Evolutionary conservation across 768 basidiomycete genomes (phyloP).

Genomic region (Suillus discolor): DNA sequence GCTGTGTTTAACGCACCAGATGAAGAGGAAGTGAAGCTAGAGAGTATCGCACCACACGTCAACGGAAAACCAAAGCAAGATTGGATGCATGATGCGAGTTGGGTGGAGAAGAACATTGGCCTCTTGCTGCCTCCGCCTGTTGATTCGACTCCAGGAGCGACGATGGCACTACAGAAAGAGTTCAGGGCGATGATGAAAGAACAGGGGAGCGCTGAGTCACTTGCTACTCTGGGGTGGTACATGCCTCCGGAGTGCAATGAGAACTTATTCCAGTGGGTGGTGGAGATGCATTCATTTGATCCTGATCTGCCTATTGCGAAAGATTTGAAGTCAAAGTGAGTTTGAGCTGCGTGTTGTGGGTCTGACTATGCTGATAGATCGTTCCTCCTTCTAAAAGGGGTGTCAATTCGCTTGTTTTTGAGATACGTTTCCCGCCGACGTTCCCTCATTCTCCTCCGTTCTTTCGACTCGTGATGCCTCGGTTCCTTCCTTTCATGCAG

Average conservation of each 20-base stretch:
- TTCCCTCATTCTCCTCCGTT: constrained; percentile 76
- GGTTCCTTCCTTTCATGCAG: constrained; percentile 69
- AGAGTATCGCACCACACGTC: too few species aligned
- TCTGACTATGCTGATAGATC: not conserved
- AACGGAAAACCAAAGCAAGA: constrained; percentile 34
- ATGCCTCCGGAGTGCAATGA: constrained; percentile 67
- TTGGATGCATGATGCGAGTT: constrained; percentile 57
- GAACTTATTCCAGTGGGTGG: constrained; percentile 73
- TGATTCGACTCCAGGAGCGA: constrained; percentile 55
- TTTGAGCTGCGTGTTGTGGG: constrained; percentile 9
- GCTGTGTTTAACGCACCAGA: constrained; percentile 39
- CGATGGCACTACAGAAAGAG: constrained; percentile 62
- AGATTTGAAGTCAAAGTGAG: constrained; percentile 55
- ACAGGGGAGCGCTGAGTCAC: constrained; percentile 50
- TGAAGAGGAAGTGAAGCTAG: constrained; percentile 6
- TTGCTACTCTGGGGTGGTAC: constrained; percentile 61
- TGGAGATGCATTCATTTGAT: constrained; percentile 75
- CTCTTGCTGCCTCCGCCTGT: constrained; percentile 62
- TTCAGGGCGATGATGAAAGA: constrained; percentile 61
- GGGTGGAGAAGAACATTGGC: constrained; percentile 46
- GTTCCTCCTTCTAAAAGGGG: constrained; percentile 34
- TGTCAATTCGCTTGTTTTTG: constrained; percentile 69
- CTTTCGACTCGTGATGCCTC: constrained; percentile 74
- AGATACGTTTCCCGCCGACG: constrained; percentile 66
- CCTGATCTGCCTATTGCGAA: constrained; percentile 57